Evolutionary conservation across 495 filamentous ascomycete species (phyloP).

Genomic region (Talaromyces stipitatus): DNA sequence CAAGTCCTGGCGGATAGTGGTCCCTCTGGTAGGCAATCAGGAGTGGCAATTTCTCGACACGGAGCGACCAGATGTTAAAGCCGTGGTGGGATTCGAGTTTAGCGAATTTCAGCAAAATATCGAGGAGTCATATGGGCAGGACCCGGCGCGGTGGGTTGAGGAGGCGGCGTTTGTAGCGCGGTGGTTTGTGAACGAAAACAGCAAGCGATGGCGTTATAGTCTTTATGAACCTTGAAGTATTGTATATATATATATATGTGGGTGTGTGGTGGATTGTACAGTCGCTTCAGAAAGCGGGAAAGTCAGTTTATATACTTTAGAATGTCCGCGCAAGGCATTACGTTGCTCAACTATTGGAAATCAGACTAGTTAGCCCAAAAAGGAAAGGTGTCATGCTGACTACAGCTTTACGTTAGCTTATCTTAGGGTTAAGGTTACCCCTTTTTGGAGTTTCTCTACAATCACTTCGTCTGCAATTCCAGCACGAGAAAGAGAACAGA

Average conservation of each 20-base stretch:
- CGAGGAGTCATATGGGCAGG: slow-evolving; percentile 23
- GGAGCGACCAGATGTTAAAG: slow-evolving; percentile 32
- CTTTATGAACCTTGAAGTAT: neutral
- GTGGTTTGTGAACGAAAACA: slow-evolving; percentile 37
- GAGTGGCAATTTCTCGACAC: slow-evolving; percentile 38
- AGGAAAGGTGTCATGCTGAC: too few species aligned
- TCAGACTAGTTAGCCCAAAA: too few species aligned
- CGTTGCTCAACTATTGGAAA: too few species aligned
- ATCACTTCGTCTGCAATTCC: too few species aligned
- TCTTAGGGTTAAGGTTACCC: too few species aligned
- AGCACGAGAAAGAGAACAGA: too few species aligned
- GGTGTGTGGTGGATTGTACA: too few species aligned
- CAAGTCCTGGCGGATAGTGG: slow-evolving; percentile 33
- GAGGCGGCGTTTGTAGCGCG: slow-evolving; percentile 36
- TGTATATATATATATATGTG: neutral
- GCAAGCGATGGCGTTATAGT: slow-evolving; percentile 3
- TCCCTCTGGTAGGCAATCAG: slow-evolving; percentile 37
- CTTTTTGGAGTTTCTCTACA: too few species aligned
- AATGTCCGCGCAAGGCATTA: too few species aligned
- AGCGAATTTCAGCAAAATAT: slow-evolving; percentile 25
- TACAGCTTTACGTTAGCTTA: too few species aligned
- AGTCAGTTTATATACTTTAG: too few species aligned
- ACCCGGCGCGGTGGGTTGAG: slow-evolving; percentile 32
- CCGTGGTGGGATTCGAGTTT: slow-evolving; percentile 26
- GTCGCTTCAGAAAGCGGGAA: too few species aligned